Evolutionary conservation across 768 basidiomycete species (phyloP), one percentile per base, ranked within the genome.

Genomic region (Boletus reticulatus): DNA sequence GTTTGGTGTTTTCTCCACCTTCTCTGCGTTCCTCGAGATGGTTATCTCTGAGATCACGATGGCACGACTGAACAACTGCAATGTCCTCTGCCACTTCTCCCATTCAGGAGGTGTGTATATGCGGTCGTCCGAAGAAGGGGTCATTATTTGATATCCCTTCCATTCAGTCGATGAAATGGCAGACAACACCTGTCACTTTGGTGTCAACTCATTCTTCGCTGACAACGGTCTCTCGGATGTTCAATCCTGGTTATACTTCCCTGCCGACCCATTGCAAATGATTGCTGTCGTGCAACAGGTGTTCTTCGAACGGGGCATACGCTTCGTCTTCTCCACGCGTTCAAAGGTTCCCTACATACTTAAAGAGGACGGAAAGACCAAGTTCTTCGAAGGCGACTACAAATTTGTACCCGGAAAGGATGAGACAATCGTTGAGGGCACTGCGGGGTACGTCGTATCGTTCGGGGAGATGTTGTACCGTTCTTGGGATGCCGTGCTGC

Each of bases 21-120:
- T 94, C 75, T 89, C 88, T 47, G 92, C 92, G 4, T 94, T 94
- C 80, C 78, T 92, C 55, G 92, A 94, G 80, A 94, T 94, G 92
- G 78, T 89, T 47, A 72, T 94, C 51, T 92, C 90, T 6, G 92
- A 94, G 71, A 75, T 93, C 49, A 94, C 92, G 12, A 94, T 94
- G 92, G 92, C 92, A n/a, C 83, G 92, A 50, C 72, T 94, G 69
- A 94, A 94, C 72, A 80, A 88, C 62, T 89, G 89, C 77, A 94
- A 94, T 66, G 85, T 94, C 10, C 80, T 94, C 22, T 87, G 80
- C 64, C 92, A 94, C 74, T 94, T 93, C 76, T 93, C 91, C 22
- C 92, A 94, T 73, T 87, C 91, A 22, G 92, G 92, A 58, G 84
- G 85, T 87, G 68, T 50, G 80, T 63, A 39, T 72, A 29, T 45